Evolutionary conservation across 176 grass and related monocot genomes (phyloP).

Genomic region (Cenchrus purpureus): DNA sequence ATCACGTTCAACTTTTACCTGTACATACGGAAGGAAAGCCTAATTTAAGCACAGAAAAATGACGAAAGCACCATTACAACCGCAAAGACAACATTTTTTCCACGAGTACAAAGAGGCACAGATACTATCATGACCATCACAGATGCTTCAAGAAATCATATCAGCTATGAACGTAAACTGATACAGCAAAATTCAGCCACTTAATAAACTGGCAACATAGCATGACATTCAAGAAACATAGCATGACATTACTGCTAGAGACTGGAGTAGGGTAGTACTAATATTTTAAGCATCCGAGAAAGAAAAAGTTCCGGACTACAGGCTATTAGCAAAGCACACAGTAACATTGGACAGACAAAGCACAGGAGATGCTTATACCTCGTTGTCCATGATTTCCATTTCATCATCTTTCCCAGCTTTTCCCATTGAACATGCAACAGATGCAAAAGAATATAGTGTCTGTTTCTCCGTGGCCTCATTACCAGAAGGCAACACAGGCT

Average conservation of each 20-base stretch:
- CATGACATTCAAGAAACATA: background rate
- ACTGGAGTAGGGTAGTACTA: background rate
- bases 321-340: background rate
- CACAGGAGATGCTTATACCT: constrained; percentile 37
- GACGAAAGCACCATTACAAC: background rate
- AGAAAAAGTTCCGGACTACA: background rate
- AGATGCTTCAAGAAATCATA: background rate
- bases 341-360: background rate
- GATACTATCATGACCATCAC: background rate
- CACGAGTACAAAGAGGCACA: background rate
- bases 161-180: background rate
- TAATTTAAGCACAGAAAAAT: background rate
- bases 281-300: background rate
- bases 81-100: background rate
- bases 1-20: constrained; percentile 25
- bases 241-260: background rate
- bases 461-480: constrained; percentile 5
- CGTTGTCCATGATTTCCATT: constrained; percentile 5
- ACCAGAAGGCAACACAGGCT: background rate
- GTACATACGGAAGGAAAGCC: constrained; percentile 8
- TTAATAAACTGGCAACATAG: background rate
- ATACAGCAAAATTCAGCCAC: background rate
- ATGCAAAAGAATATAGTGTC: background rate
- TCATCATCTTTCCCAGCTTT: constrained; percentile 22
- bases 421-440: background rate